Evolutionary conservation across 1,284 basidiomycete species (phyloP).

Genomic region (Flammula alnicola): DNA sequence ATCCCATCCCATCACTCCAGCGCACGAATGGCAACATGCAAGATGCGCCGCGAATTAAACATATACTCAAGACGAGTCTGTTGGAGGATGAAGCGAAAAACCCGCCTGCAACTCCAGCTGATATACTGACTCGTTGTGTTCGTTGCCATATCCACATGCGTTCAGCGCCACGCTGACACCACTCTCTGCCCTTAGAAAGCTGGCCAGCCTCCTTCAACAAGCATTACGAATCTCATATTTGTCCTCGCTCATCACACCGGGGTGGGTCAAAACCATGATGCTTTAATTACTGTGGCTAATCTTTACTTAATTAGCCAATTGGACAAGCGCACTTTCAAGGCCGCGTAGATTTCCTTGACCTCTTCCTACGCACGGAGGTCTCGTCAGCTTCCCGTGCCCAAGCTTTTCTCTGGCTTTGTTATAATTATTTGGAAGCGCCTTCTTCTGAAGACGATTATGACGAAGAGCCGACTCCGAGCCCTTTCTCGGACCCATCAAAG

Average conservation of each 20-base stretch:
- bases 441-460: constrained; percentile 43
- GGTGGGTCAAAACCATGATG: no score
- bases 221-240: constrained; percentile 64
- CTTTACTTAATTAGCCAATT: constrained; percentile 46
- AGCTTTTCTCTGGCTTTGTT: constrained; percentile 70
- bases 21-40: constrained; percentile 77
- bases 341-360: constrained; percentile 62
- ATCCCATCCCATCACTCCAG: constrained; percentile 82
- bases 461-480: constrained; percentile 47
- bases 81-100: constrained; percentile 46
- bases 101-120: constrained; percentile 49
- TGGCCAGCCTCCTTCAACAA: constrained; percentile 61
- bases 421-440: constrained; percentile 59
- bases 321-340: constrained; percentile 60
- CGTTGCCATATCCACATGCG: constrained; percentile 27
- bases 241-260: constrained; percentile 58
- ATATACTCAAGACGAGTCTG: constrained; percentile 60
- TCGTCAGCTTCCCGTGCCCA: constrained; percentile 66
- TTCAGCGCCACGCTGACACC: constrained; percentile 15
- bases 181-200: constrained; percentile 42
- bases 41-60: constrained; percentile 82
- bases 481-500: constrained; percentile 54
- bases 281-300: constrained; percentile 6
- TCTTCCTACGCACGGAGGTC: constrained; percentile 65
- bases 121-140: constrained; percentile 51